Evolutionary conservation across 345 rosid genomes (phyloP), one percentile per base, ranked within the genome.

Genomic region (Clausena lansium): DNA sequence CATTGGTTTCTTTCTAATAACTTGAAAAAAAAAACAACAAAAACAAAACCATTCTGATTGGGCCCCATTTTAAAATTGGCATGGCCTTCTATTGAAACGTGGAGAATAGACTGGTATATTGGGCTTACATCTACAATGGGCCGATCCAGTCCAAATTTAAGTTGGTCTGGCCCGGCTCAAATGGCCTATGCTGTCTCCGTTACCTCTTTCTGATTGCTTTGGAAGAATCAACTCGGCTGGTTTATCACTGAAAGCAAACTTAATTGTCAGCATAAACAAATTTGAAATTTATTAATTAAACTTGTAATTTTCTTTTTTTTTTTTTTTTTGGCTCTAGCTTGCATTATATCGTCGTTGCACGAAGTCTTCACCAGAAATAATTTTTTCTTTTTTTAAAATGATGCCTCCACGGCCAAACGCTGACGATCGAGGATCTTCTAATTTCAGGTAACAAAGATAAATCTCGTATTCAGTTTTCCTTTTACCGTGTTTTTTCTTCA

Each of bases 381-480:
- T 50, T 15, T 52, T 4, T 52, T 5, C 17, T 4, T 0, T 0
- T 4, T 14, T 7, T n/a, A n/a, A 45, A 45, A 52, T 52, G 57
- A 52, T 52, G 7, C 17, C 98, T 70, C 95, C 98, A 59, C 90
- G 81, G 83, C 92, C 79, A 87, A 80, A 80, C 77, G 81, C 91
- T 67, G 98, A 93, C 57, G 97, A 89, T 89, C 89, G 97, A 80
- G 95, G 89, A 78, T 93, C 97, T 77, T 52, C 93, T 73, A 87
- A 92, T 75, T 88, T 84, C 87, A 86, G 95, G 98, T 93, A 78
- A 45, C 58, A 19, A 62, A 15, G 41, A 71, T 19, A 27, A 1
- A 67, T 33, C 74, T 78, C 81, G 45, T 55, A 5, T 77, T 52
- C 11, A n/a, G 4, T 62, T n/a, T 14, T 67, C 19, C 9, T 20